These are phyloP conservation scores for Zoysia pacifica DNA, from an alignment of 176 grass and related monocot genomes.

Conservation along the genomic window DNA sequence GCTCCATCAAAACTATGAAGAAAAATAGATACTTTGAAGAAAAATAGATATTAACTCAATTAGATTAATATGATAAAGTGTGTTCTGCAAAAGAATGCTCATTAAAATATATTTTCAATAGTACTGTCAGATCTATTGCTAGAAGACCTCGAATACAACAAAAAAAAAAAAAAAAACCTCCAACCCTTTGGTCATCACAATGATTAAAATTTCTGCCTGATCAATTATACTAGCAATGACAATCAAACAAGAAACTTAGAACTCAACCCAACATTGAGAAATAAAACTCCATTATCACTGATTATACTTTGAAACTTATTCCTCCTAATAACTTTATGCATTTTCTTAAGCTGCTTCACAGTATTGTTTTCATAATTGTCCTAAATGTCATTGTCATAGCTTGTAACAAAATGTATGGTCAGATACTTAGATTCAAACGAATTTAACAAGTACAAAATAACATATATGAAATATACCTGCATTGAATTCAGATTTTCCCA, in stretches of 20 bases:
- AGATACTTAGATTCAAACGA: not conserved
- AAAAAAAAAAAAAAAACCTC: not conserved
- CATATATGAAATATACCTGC: slow-evolving; percentile 62
- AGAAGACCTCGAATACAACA: not conserved
- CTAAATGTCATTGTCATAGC: slow-evolving; percentile 1
- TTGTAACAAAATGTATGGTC: slow-evolving; percentile 12
- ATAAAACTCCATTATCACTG: not conserved
- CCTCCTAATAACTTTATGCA: not conserved
- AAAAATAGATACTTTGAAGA: not conserved
- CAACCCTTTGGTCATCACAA: not conserved
- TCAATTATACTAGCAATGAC: slow-evolving; percentile 2
- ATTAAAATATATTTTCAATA: not conserved
- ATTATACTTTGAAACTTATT: not conserved
- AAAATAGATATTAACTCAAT: not conserved
- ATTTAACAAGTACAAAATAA: not conserved
- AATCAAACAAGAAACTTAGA: not conserved
- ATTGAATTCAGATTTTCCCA: slow-evolving; percentile 98
- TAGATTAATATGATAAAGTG: not conserved
- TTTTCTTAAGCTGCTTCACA: slow-evolving; percentile 3
- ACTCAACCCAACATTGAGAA: not conserved
- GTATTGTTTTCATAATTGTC: slow-evolving; percentile 16
- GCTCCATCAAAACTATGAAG: not conserved
- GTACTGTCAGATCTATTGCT: not conserved
- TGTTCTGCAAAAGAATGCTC: not conserved
- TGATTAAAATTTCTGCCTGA: not conserved